Evolutionary conservation across 169 alveolate species (phyloP).

Genomic region (Cryptosporidium xiaoi): DNA sequence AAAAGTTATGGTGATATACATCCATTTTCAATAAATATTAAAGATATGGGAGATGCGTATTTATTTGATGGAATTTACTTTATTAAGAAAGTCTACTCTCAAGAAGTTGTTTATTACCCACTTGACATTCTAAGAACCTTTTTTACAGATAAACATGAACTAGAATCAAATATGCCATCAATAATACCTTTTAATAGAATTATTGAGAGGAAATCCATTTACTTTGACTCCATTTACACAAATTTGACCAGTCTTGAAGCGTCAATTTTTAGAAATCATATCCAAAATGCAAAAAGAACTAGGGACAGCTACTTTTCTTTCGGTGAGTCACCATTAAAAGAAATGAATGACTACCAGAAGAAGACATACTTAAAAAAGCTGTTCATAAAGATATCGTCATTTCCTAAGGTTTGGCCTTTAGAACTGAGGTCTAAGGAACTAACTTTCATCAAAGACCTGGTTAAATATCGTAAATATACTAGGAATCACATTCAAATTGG

Average conservation of each 20-base stretch:
- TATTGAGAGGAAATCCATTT: slow-evolving; percentile 42
- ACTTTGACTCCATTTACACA: slow-evolving; percentile 22
- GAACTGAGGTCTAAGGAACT: slow-evolving; percentile 38
- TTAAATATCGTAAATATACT: slow-evolving; percentile 51
- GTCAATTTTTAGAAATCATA: slow-evolving; percentile 24
- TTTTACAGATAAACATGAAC: slow-evolving; percentile 45
- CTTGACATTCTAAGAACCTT: slow-evolving; percentile 48
- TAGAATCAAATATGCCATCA: slow-evolving; percentile 26
- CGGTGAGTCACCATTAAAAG: not conserved
- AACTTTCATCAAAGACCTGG: slow-evolving; percentile 39
- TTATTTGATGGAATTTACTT: slow-evolving; percentile 46
- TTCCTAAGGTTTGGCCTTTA: slow-evolving; percentile 70
- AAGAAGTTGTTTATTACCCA: slow-evolving; percentile 1
- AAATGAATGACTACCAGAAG: slow-evolving; percentile 18
- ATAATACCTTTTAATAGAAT: slow-evolving; percentile 53
- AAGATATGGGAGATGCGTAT: slow-evolving; percentile 50
- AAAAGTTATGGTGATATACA: not conserved
- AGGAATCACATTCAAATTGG: slow-evolving; percentile 25
- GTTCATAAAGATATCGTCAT: slow-evolving; percentile 38
- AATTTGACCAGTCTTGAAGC: slow-evolving; percentile 21
- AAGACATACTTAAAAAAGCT: slow-evolving; percentile 23
- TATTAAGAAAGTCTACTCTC: not conserved
- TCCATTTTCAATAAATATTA: slow-evolving; percentile 13
- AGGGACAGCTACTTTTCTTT: not conserved
- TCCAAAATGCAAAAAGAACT: slow-evolving; percentile 41